A percentile compares a stretch with the other conserved stretches of the same genome.
Conservation (phyloP, 495 filamentous ascomycete species). For the Aspergillus avenaceus region DNA sequence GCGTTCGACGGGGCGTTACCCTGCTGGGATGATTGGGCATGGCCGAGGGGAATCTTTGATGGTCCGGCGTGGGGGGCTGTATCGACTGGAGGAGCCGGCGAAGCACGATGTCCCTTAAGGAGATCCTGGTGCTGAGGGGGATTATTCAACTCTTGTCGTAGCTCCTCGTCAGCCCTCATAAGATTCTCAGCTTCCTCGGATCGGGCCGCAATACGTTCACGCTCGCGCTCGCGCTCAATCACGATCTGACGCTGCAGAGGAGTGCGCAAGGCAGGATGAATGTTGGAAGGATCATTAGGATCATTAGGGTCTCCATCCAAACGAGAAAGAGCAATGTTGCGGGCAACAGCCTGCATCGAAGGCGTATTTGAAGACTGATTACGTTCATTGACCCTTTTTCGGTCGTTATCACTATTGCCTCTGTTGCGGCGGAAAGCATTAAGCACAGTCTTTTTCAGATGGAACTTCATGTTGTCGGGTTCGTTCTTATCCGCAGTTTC, state of each 20-base stretch:
- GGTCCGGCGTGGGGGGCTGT: background rate
- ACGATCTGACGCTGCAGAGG: slow-evolving; percentile 13
- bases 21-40: no score
- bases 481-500: background rate
- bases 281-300: no score
- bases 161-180: background rate
- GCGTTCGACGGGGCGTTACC: no score
- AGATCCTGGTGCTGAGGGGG: background rate
- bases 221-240: slow-evolving; percentile 12
- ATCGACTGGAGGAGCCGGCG: background rate
- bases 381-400: no score
- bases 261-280: slow-evolving; percentile 21
- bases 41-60: background rate
- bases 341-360: no score
- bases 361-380: no score
- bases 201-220: background rate
- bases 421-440: slow-evolving; percentile 18
- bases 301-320: no score
- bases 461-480: slow-evolving; percentile 13
- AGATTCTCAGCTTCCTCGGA: background rate
- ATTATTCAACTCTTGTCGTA: background rate
- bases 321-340: no score
- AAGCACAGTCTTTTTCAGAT: slow-evolving; percentile 18
- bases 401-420: slow-evolving; percentile 5
- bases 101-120: background rate